These are phyloP conservation scores for Kuraishia piskuri DNA, from an alignment of 805 yeast species.

Conservation along the genomic window DNA sequence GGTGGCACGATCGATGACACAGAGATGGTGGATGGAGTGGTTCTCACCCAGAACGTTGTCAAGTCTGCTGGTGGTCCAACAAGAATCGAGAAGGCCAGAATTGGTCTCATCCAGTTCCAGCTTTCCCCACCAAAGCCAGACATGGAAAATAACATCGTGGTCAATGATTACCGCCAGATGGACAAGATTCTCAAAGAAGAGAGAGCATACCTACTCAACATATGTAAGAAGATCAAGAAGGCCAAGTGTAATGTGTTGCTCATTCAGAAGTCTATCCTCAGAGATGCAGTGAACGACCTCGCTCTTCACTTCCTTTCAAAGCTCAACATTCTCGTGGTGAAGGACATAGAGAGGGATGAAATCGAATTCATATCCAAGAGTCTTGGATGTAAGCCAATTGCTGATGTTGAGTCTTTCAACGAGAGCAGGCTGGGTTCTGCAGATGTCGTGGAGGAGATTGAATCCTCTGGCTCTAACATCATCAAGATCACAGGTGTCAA, in stretches of 20 bases:
- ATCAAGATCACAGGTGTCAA: conserved; percentile 83
- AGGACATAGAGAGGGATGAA: conserved; percentile 94
- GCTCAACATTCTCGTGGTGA: conserved; percentile 87
- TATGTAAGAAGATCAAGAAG: conserved; percentile 94
- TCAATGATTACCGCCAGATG: conserved; percentile 98
- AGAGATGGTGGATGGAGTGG: conserved; percentile 86
- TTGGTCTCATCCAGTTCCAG: conserved; percentile 88
- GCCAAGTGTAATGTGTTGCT: conserved; percentile 90
- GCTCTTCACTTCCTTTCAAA: conserved; percentile 92
- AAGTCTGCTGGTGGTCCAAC: conserved; percentile 94
- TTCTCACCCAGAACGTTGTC: conserved; percentile 81
- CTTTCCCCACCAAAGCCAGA: conserved; percentile 96
- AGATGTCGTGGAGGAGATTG: conserved; percentile 86
- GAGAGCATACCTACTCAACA: conserved; percentile 87
- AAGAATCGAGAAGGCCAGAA: conserved; percentile 87
- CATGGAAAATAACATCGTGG: conserved; percentile 95
- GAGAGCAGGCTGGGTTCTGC: conserved; percentile 92
- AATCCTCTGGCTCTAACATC: conserved; percentile 81
- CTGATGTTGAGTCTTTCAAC: conserved; percentile 87
- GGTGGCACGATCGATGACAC: conserved; percentile 99
- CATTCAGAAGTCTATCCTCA: conserved; percentile 85
- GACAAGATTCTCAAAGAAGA: conserved; percentile 97
- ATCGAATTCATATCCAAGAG: conserved; percentile 81
- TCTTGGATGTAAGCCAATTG: conserved; percentile 91
- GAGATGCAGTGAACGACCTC: conserved; percentile 92